A percentile compares a stretch with the other conserved stretches of the same genome.
Conservation (phyloP, 1,284 basidiomycete genomes). For the Melampsora larici-populina region DNA sequence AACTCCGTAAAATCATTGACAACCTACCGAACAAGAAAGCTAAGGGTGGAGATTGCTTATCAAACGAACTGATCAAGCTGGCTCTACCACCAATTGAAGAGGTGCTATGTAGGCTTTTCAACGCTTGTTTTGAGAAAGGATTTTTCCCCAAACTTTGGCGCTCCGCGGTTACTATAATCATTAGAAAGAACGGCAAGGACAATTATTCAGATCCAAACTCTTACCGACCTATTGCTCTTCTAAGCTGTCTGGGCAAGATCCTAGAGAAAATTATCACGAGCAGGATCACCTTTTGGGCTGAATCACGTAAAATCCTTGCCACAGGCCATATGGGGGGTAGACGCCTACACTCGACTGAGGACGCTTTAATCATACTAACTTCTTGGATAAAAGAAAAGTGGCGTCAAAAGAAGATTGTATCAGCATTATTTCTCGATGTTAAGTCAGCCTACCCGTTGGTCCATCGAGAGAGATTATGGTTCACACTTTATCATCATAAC, state of each 20-base stretch:
- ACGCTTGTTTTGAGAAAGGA: no score
- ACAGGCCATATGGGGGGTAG: not conserved
- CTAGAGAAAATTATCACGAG: not conserved
- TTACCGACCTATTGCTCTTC: no score
- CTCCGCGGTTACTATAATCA: no score
- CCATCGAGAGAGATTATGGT: not conserved
- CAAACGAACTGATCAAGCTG: constrained; percentile 13
- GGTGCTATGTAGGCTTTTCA: not conserved
- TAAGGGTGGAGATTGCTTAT: not conserved
- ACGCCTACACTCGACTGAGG: not conserved
- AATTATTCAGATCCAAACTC: no score
- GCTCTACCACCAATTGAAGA: not conserved
- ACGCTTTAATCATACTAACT: not conserved
- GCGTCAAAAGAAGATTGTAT: not conserved
- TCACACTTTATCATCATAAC: not conserved
- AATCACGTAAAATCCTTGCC: not conserved
- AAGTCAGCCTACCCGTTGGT: constrained; percentile 3
- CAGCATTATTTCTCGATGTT: constrained; percentile 3
- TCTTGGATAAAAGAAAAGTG: constrained; percentile 4
- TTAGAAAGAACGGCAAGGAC: no score
- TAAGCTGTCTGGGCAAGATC: not conserved
- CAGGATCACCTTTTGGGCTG: not conserved
- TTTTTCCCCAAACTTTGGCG: no score
- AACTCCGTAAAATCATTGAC: not conserved
- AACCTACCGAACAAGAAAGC: constrained; percentile 17